Conservation (phyloP, 208 protist genomes). For the Crithidia thermophila region DNA sequence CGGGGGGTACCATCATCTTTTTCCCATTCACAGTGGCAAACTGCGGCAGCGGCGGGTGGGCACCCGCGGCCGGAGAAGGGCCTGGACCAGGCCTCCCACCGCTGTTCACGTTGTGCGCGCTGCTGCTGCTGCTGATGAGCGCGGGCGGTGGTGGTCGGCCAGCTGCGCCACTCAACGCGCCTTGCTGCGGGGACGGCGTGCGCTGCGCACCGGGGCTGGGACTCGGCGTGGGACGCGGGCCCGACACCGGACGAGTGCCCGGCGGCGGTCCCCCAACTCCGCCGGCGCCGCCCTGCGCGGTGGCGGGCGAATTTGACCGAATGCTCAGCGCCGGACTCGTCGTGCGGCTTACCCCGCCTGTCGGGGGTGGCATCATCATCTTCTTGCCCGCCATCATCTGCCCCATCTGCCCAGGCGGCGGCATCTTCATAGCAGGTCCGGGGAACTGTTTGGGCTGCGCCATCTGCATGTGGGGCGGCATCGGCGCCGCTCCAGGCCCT, state of each 20-base stretch:
- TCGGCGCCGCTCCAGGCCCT: background rate
- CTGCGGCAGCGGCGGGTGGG: constrained; percentile 3
- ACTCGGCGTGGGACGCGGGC: background rate
- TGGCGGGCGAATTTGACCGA: background rate
- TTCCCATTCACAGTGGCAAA: constrained; percentile 33
- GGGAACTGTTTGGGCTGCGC: too few relatives aligned
- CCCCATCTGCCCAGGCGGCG: constrained; percentile 6
- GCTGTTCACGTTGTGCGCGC: background rate
- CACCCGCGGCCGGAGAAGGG: too few relatives aligned
- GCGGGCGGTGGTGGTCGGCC: background rate
- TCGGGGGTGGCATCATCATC: constrained; percentile 5
- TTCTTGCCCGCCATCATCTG: constrained; percentile 10
- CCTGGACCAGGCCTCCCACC: background rate
- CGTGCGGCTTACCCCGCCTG: background rate
- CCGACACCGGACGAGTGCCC: background rate
- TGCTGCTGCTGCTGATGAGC: background rate
- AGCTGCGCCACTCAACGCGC: background rate
- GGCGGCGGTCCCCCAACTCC: background rate
- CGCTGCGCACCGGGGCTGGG: background rate
- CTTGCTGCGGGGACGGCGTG: background rate
- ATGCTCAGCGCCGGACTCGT: background rate
- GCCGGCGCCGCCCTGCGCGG: background rate
- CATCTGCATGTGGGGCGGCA: constrained; percentile 8
- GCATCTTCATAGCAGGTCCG: too few relatives aligned
- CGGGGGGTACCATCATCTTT: constrained; percentile 36